Conservation (phyloP, 331 rosid genomes). For the Quercus lobata region DNA sequence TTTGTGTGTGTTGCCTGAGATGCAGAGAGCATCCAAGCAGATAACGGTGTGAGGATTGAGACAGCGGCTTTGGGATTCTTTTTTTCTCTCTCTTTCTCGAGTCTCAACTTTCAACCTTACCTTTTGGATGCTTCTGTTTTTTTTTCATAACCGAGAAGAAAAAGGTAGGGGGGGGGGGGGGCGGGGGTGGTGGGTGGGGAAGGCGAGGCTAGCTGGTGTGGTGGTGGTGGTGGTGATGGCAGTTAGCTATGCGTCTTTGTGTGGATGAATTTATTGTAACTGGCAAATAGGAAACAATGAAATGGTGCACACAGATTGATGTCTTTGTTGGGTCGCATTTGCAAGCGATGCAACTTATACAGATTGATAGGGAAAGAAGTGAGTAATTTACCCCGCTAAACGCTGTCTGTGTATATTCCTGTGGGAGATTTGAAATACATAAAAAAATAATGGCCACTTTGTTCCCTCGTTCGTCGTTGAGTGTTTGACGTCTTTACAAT, state of each 20-base stretch:
- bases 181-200: neutral
- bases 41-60: conserved; percentile 77
- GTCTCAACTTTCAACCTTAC: conserved; percentile 24
- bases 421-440: neutral
- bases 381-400: neutral
- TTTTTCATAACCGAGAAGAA: conserved; percentile 28
- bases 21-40: conserved; percentile 45
- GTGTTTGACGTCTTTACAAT: conserved; percentile 27
- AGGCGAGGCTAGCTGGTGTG: conserved; percentile 7
- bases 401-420: neutral
- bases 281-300: neutral
- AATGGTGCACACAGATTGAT: neutral
- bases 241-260: conserved; percentile 40
- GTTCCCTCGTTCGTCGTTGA: conserved; percentile 15
- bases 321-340: neutral
- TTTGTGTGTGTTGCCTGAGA: conserved; percentile 12
- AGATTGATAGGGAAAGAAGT: neutral
- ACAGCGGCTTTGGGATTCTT: conserved; percentile 63
- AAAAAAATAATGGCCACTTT: neutral
- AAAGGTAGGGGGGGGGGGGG: conserved; percentile 1
- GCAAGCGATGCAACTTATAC: neutral
- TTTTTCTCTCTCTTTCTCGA: conserved; percentile 18
- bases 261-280: conserved; percentile 17
- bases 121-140: conserved; percentile 45
- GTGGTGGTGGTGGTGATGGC: conserved; percentile 28